Conservation (phyloP, 2,329 filamentous ascomycete species). For the Gaeumannomyces sp. region DNA sequence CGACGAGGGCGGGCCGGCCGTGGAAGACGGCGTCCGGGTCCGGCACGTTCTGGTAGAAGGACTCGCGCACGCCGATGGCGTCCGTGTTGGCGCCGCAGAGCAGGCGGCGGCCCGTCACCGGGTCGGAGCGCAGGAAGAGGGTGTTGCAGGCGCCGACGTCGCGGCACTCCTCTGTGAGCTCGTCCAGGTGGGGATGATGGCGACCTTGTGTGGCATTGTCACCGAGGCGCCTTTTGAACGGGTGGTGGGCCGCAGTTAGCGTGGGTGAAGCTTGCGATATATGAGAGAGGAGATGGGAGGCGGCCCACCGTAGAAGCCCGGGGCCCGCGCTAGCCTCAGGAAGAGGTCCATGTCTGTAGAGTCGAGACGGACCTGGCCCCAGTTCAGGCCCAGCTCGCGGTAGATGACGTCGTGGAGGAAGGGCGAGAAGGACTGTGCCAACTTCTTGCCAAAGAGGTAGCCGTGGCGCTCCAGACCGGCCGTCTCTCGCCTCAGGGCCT, state of each 20-base stretch:
- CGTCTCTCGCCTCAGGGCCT: too few relatives aligned
- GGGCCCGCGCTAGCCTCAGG: slow-evolving; percentile 45
- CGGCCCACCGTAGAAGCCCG: slow-evolving; percentile 50
- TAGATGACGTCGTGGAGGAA: slow-evolving; percentile 50
- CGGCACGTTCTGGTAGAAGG: slow-evolving; percentile 54
- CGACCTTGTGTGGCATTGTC: slow-evolving; percentile 80
- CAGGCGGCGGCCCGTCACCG: slow-evolving; percentile 37
- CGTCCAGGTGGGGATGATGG: slow-evolving; percentile 68
- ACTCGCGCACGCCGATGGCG: slow-evolving; percentile 69
- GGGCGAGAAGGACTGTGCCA: slow-evolving; percentile 49
- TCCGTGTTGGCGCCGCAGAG: slow-evolving; percentile 77
- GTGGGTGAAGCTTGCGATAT: too few relatives aligned
- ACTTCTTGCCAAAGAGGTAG: slow-evolving; percentile 52
- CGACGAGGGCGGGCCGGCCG: slow-evolving; percentile 60
- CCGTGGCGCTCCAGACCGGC: slow-evolving; percentile 35
- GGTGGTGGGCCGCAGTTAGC: slow-evolving; percentile 13
- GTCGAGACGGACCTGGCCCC: slow-evolving; percentile 47
- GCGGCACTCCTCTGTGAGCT: slow-evolving; percentile 64
- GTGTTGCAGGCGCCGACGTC: slow-evolving; percentile 78
- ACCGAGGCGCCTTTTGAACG: slow-evolving; percentile 54
- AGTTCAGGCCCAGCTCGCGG: slow-evolving; percentile 40
- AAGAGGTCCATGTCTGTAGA: slow-evolving; percentile 43
- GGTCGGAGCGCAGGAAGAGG: slow-evolving; percentile 54
- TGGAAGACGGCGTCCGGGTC: slow-evolving; percentile 38
- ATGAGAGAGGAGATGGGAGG: slow-evolving; percentile 18